These are phyloP conservation scores for Herpetomonas tarakana DNA, from an alignment of 208 protist species.

Conservation along the genomic window DNA sequence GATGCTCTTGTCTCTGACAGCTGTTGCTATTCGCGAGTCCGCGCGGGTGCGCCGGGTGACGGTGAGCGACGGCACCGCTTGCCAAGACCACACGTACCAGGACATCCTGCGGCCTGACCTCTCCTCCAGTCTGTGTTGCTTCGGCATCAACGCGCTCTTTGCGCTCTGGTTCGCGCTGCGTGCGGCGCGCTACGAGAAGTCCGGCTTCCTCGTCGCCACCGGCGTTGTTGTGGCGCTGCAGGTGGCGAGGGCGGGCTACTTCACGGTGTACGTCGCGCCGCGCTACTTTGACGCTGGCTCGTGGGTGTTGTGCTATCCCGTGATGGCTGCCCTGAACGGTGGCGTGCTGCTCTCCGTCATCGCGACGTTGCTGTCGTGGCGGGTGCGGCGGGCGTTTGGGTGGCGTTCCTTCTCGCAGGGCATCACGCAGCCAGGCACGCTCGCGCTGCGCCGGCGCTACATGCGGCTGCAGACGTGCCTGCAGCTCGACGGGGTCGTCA, in stretches of 20 bases:
- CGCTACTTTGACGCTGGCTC: conserved; percentile 13
- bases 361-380: conserved; percentile 14
- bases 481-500: conserved; percentile 49
- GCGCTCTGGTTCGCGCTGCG: conserved; percentile 38
- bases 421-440: conserved; percentile 28
- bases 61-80: conserved; percentile 39
- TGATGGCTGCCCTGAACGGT: conserved; percentile 6
- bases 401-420: conserved; percentile 57
- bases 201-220: conserved; percentile 43
- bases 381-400: conserved; percentile 44
- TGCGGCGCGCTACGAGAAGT: conserved; percentile 52
- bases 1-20: conserved; percentile 13
- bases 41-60: conserved; percentile 5
- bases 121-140: conserved; percentile 41
- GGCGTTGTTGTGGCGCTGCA: conserved; percentile 40
- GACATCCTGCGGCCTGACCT: conserved; percentile 31
- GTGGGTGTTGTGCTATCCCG: background rate
- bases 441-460: conserved; percentile 24
- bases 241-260: conserved; percentile 36
- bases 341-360: conserved; percentile 18
- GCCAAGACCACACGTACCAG: conserved; percentile 24
- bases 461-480: conserved; percentile 46
- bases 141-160: conserved; percentile 42
- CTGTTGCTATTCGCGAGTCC: conserved; percentile 7
- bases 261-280: conserved; percentile 18